A percentile compares a stretch with the other conserved stretches of the same genome.
phyloP scores from a whole-genome alignment of 2,329 filamentous ascomycete genomes.

The Botrytis medusae region DNA sequence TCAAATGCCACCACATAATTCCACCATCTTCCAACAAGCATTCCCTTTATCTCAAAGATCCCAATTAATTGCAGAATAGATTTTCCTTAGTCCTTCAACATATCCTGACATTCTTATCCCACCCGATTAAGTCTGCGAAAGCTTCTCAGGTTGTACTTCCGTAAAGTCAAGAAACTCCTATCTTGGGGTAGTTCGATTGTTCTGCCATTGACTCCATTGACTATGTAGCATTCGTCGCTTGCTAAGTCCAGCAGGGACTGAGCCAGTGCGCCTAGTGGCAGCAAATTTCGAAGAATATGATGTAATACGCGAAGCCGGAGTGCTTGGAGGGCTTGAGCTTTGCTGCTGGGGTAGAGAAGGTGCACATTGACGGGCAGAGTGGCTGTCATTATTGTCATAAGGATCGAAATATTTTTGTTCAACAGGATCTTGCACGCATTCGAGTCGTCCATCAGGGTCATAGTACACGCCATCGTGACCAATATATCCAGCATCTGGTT shows the following conservation, averaged over 20 bases:
- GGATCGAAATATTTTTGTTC: too few species aligned
- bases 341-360: not conserved
- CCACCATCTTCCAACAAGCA: not conserved
- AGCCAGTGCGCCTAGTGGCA: not conserved
- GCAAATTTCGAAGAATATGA: not conserved
- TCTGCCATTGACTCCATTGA: not conserved
- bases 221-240: not conserved
- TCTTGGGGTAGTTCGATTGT: not conserved
- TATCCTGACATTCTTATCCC: accelerated
- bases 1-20: not conserved
- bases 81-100: too few species aligned
- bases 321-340: not conserved
- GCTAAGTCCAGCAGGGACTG: not conserved
- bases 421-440: not conserved
- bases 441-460: not conserved
- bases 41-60: not conserved
- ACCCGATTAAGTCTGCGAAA: accelerated
- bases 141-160: not conserved
- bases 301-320: too few species aligned
- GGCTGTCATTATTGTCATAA: not conserved
- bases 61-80: accelerated
- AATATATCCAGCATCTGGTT: not conserved
- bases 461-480: not conserved
- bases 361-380: not conserved
- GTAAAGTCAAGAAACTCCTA: not conserved